phyloP scores from a whole-genome alignment of 2,329 filamentous ascomycete species.

The Rhexocercosporidium sp. region DNA sequence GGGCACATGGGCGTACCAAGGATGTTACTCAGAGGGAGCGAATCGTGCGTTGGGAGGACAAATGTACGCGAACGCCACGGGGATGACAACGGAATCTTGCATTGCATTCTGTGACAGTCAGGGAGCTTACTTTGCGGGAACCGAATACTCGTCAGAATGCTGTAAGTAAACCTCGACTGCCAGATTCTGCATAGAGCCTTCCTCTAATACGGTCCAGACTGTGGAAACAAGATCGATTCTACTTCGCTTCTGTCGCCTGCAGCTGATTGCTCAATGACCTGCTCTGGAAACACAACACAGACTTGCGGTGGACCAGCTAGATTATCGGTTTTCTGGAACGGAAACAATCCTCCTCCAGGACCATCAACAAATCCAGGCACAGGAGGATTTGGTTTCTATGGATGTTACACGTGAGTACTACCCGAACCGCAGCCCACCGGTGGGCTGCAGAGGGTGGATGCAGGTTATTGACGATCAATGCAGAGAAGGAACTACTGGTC shows the following conservation, averaged over 20 bases:
- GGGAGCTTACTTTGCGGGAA: slow-evolving; percentile 37
- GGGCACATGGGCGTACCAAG: slow-evolving; percentile 34
- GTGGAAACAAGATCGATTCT: slow-evolving; percentile 25
- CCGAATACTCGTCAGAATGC: slow-evolving; percentile 38
- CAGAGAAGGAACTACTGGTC: slow-evolving; percentile 31
- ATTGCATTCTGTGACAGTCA: slow-evolving; percentile 34
- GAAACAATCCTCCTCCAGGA: slow-evolving; percentile 24
- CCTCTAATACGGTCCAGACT: slow-evolving; percentile 22
- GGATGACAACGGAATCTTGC: slow-evolving; percentile 38
- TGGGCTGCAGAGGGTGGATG: slow-evolving; percentile 3
- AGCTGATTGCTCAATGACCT: slow-evolving; percentile 36
- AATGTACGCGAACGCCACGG: slow-evolving; percentile 26
- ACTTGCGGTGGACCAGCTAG: slow-evolving; percentile 43
- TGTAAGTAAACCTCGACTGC: slow-evolving; percentile 32
- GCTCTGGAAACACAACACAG: slow-evolving; percentile 40
- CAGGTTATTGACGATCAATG: slow-evolving; percentile 3
- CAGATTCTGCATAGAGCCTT: neutral
- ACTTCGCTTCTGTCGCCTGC: slow-evolving; percentile 10
- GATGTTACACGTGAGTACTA: slow-evolving; percentile 36
- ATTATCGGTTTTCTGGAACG: slow-evolving; percentile 40
- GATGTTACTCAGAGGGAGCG: slow-evolving; percentile 35
- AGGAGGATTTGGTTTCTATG: slow-evolving; percentile 28
- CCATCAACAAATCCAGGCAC: slow-evolving; percentile 31
- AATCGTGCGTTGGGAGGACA: slow-evolving; percentile 31
- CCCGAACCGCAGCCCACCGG: neutral